Conservation (phyloP, 208 protist species). For the Vickermania ingenoplastis region DNA sequence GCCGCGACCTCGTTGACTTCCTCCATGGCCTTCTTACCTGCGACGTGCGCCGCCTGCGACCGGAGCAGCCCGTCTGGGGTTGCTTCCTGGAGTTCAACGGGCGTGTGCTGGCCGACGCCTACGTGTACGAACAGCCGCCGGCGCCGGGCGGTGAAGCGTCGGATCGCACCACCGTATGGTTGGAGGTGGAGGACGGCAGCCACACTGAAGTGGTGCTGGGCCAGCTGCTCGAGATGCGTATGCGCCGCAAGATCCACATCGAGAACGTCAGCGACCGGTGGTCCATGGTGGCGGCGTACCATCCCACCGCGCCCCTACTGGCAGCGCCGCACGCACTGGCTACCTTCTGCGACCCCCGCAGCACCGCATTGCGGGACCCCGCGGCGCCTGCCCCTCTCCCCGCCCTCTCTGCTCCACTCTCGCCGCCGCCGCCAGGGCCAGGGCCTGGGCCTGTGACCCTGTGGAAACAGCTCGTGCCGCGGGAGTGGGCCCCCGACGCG, state of each 20-base stretch:
- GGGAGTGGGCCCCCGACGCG: conserved; percentile 4
- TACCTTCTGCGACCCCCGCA: conserved; percentile 49
- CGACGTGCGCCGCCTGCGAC: conserved; percentile 43
- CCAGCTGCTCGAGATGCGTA: conserved; percentile 64
- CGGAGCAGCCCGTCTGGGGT: conserved; percentile 56
- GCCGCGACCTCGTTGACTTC: conserved; percentile 39
- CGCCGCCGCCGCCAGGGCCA: not conserved
- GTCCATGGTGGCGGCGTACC: conserved; percentile 28
- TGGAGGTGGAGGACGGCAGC: conserved; percentile 50
- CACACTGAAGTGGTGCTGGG: conserved; percentile 22
- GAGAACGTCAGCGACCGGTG: conserved; percentile 37
- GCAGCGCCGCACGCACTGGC: conserved; percentile 8
- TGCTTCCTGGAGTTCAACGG: conserved; percentile 79
- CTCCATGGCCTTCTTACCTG: conserved; percentile 80
- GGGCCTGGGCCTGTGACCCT: not conserved
- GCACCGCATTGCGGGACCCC: not conserved
- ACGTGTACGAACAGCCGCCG: conserved; percentile 41
- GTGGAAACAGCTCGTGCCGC: conserved; percentile 1
- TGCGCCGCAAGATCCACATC: conserved; percentile 68
- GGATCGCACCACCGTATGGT: conserved; percentile 28
- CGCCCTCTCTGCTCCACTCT: too few relatives aligned
- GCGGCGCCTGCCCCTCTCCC: conserved; percentile 10
- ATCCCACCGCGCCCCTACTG: not conserved
- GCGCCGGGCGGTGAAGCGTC: conserved; percentile 22
- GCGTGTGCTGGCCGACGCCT: conserved; percentile 72